phyloP scores from a whole-genome alignment of 441 rosid species.

The Hura crepitans region DNA sequence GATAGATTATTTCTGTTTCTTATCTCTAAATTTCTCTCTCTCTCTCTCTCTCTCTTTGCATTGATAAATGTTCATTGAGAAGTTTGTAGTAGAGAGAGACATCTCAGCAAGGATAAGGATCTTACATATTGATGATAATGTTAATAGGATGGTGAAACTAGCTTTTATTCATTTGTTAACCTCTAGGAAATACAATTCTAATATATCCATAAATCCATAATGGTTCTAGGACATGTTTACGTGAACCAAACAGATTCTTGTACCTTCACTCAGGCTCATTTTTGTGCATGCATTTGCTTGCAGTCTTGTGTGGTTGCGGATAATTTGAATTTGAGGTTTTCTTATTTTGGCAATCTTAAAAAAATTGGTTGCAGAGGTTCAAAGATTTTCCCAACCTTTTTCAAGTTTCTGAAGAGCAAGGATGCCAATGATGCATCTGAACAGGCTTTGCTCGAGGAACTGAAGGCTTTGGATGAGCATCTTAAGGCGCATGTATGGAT shows the following conservation, averaged over 20 bases:
- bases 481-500: constrained; percentile 53
- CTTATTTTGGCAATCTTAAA: background rate
- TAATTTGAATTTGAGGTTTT: background rate
- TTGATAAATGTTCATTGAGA: background rate
- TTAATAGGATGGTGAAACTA: background rate
- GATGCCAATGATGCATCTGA: constrained; percentile 68
- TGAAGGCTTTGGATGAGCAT: constrained; percentile 72
- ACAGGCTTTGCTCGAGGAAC: constrained; percentile 58
- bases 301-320: background rate
- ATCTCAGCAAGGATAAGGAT: background rate
- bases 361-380: constrained; percentile 44
- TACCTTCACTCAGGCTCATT: background rate
- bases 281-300: background rate
- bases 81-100: background rate
- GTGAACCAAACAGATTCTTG: background rate
- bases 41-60: background rate
- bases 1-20: background rate
- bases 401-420: constrained; percentile 72
- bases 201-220: background rate
- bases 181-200: background rate
- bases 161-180: background rate
- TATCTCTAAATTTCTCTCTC: background rate
- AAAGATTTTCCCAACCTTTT: constrained; percentile 58
- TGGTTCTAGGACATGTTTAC: background rate
- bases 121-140: background rate